A percentile compares a stretch with the other conserved stretches of the same genome.
These are phyloP conservation scores for Cymbopogon flexuosus DNA, from an alignment of 202 grass and related monocot genomes.

Conservation along the genomic window DNA sequence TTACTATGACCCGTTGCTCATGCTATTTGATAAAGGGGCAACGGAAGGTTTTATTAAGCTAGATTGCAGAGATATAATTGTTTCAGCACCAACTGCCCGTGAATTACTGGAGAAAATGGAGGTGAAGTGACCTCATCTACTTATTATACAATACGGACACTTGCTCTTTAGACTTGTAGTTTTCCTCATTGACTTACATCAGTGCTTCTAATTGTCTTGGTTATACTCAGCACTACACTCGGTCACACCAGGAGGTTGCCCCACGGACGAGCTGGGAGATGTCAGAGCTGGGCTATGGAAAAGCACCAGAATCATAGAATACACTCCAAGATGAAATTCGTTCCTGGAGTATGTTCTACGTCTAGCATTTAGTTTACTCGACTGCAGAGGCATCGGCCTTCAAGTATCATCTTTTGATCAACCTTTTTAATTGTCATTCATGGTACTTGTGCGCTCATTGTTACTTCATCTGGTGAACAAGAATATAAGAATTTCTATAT, in stretches of 20 bases:
- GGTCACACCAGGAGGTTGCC: slow-evolving; percentile 74
- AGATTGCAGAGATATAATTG: slow-evolving; percentile 68
- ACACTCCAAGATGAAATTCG: slow-evolving; percentile 13
- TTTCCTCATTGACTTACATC: slow-evolving; percentile 26
- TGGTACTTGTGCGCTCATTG: slow-evolving; percentile 14
- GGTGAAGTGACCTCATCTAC: slow-evolving; percentile 39
- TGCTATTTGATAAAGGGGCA: slow-evolving; percentile 79
- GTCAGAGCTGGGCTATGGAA: slow-evolving; percentile 58
- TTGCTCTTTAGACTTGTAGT: background rate
- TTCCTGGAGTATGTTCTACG: slow-evolving; percentile 5
- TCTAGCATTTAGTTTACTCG: slow-evolving; percentile 5
- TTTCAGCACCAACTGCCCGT: slow-evolving; percentile 65
- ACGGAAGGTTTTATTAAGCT: slow-evolving; percentile 90
- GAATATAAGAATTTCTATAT: slow-evolving; percentile 14
- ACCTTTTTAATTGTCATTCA: background rate
- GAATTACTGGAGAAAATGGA: slow-evolving; percentile 90
- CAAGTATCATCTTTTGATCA: background rate
- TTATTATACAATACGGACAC: background rate
- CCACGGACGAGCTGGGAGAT: slow-evolving; percentile 77
- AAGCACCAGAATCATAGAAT: slow-evolving; percentile 31
- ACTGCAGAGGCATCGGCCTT: background rate
- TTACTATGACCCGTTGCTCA: slow-evolving; percentile 82
- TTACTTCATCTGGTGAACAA: background rate
- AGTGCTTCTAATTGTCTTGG: slow-evolving; percentile 14
- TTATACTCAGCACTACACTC: slow-evolving; percentile 63